Evolutionary conservation across 148 eudicot genomes (phyloP).

Genomic region (Fagopyrum homotropicum): DNA sequence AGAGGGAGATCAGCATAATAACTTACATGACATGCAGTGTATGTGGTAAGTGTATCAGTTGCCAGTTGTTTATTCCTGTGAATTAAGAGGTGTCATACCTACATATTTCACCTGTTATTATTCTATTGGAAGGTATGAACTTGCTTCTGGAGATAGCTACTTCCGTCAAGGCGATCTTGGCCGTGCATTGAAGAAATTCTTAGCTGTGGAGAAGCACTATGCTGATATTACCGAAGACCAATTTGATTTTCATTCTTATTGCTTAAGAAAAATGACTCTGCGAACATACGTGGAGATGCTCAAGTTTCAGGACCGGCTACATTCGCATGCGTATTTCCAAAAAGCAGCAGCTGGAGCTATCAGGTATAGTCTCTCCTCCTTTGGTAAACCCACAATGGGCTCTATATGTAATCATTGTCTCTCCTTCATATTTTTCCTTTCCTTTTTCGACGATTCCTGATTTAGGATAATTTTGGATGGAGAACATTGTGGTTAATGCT

Average conservation of each 20-base stretch:
- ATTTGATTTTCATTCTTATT: conserved; percentile 96
- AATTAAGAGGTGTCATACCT: not conserved
- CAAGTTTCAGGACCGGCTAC: conserved; percentile 91
- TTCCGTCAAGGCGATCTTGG: conserved; percentile 96
- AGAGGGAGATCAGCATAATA: conserved; percentile 97
- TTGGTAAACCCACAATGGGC: not conserved
- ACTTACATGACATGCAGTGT: conserved; percentile 98
- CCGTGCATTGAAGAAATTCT: conserved; percentile 78
- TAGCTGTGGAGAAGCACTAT: conserved; percentile 98
- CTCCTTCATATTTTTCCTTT: not conserved
- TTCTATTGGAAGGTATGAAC: conserved; percentile 68
- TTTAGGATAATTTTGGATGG: not conserved
- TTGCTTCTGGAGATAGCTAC: conserved; percentile 97
- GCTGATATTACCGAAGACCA: conserved; percentile 96
- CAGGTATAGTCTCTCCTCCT: conserved; percentile 31
- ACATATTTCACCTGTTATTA: not conserved
- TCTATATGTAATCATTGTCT: not conserved
- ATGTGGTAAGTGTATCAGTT: conserved; percentile 56
- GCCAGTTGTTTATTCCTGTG: not conserved
- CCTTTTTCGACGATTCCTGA: too few species aligned
- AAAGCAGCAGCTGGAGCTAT: conserved; percentile 94
- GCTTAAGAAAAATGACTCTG: conserved; percentile 96
- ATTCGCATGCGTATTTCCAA: conserved; percentile 85
- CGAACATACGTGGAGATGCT: conserved; percentile 91
- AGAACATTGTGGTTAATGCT: not conserved